Conservation (phyloP, 2,329 filamentous ascomycete species). For the Cladophialophora psammophila region DNA sequence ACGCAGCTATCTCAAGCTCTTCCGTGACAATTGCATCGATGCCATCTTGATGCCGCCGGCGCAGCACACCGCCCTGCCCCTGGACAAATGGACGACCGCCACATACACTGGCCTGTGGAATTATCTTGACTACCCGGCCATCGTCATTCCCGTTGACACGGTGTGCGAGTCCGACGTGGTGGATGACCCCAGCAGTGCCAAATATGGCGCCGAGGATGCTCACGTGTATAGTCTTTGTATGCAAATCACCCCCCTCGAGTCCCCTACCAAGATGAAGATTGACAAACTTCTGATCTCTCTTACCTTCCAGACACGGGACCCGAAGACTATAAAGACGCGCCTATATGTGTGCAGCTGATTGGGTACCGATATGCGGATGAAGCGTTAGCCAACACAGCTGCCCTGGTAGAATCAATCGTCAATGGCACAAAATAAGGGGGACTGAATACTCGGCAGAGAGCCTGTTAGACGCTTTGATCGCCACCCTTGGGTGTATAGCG, state of each 20-base stretch:
- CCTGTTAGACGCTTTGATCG: not conserved
- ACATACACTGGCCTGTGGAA: constrained; percentile 74
- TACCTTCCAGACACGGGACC: constrained; percentile 46
- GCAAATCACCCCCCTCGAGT: constrained; percentile 8
- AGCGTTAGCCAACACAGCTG: constrained; percentile 27
- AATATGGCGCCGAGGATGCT: constrained; percentile 28
- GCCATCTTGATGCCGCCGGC: constrained; percentile 69
- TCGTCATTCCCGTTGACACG: constrained; percentile 66
- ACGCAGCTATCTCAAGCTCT: constrained; percentile 36
- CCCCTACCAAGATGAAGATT: constrained; percentile 46
- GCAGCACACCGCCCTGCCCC: constrained; percentile 66
- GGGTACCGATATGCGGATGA: constrained; percentile 63
- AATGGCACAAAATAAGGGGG: constrained; percentile 11
- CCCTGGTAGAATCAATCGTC: constrained; percentile 21
- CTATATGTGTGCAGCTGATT: constrained; percentile 63
- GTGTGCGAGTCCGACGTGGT: constrained; percentile 59
- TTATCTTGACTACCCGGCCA: constrained; percentile 69
- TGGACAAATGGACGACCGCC: constrained; percentile 66
- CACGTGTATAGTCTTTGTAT: constrained; percentile 29
- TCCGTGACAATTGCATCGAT: constrained; percentile 57
- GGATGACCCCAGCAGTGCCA: constrained; percentile 45
- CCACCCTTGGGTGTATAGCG: not conserved
- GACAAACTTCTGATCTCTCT: constrained; percentile 47
- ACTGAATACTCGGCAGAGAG: not conserved
- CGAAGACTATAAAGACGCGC: constrained; percentile 57